Evolutionary conservation across 768 basidiomycete species (phyloP), one percentile per base, ranked within the genome.

Genomic region (Xerocomus potaroensis): DNA sequence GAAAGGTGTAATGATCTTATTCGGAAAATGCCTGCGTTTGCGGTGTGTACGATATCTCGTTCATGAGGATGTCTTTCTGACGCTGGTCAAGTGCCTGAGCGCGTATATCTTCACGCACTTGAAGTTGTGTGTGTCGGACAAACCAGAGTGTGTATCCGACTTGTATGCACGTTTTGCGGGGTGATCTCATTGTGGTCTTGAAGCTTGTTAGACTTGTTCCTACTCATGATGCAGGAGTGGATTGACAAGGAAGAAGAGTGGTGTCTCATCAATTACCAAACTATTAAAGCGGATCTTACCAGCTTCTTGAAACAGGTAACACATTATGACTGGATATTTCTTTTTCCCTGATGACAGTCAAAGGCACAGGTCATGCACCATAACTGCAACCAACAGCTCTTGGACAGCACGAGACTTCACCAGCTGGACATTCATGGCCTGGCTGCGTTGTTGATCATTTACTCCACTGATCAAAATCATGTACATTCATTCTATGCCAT

Each of bases 81-180:
- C 26, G 33, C 2, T 14, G 2, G 31, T 26, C 29, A 21, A 65
- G 62, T 54, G 54, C 24, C 23, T 63, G 29, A 44, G 53, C 19
- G 59, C 59, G 8, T 56, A 47, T 43, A 35, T 64, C 15, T 64
- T 64, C 8, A 50, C 51, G 33, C 63, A 66, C 38, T 36, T 64
- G 50, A 61, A 47, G 11, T 21, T 64, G 22, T 66, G 64, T 26
- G 45, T 34, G 9, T 22, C 36, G 4, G 55, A 53, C 15, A 39
- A 63, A 31, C 46, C 45, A 31, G 21, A 39, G 62, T 63, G 36
- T 14, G 41, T 18, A 21, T 33, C 23, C 0, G 15, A 31, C 27
- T 22, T 26, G 4, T n/a, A 4, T n/a, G 10, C 11, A 1, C 9
- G n/a, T 32, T 23, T 16, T 23, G 8, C 8, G 21, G 27, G 23